Evolutionary conservation across 495 filamentous ascomycete genomes (phyloP).

Genomic region (Pseudevernia furfuracea): DNA sequence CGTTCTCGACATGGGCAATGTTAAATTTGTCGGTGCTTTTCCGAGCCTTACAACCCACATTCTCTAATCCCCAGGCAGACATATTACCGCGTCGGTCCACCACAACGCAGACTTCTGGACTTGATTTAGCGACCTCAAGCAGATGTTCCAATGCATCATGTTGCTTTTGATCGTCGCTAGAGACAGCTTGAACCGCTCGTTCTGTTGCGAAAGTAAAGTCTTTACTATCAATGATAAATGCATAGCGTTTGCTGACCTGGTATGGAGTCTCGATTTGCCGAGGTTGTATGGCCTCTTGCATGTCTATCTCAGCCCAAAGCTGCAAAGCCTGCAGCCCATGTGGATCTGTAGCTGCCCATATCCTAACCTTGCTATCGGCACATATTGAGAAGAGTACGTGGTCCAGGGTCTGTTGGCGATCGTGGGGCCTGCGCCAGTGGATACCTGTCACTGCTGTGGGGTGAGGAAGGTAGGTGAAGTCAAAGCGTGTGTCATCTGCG

Average conservation of each 20-base stretch:
- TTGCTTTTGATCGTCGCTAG: conserved; percentile 50
- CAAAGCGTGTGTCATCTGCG: conserved; percentile 74
- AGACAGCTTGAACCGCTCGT: conserved; percentile 57
- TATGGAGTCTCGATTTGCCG: conserved; percentile 34
- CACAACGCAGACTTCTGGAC: conserved; percentile 80
- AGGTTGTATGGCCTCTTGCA: conserved; percentile 64
- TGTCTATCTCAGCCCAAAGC: conserved; percentile 77
- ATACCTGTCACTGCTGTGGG: conserved; percentile 69
- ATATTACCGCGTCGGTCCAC: conserved; percentile 78
- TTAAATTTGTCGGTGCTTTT: conserved; percentile 73
- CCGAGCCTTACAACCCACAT: conserved; percentile 66
- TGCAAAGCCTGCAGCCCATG: conserved; percentile 64
- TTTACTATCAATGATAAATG: conserved; percentile 76
- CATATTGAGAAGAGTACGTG: conserved; percentile 93
- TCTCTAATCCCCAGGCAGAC: conserved; percentile 92
- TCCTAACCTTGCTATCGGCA: conserved; percentile 69
- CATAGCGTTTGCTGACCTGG: conserved; percentile 50
- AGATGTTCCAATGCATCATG: conserved; percentile 73
- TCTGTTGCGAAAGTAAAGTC: conserved; percentile 73
- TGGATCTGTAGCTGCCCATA: conserved; percentile 75
- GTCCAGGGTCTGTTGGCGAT: conserved; percentile 70
- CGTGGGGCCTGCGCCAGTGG: conserved; percentile 73
- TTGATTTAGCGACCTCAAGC: conserved; percentile 75
- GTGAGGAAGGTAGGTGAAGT: conserved; percentile 83
- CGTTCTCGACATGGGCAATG: conserved; percentile 69